Evolutionary conservation across 148 eudicot genomes (phyloP), one percentile per base, ranked within the genome.

Genomic region (Beta vulgaris): DNA sequence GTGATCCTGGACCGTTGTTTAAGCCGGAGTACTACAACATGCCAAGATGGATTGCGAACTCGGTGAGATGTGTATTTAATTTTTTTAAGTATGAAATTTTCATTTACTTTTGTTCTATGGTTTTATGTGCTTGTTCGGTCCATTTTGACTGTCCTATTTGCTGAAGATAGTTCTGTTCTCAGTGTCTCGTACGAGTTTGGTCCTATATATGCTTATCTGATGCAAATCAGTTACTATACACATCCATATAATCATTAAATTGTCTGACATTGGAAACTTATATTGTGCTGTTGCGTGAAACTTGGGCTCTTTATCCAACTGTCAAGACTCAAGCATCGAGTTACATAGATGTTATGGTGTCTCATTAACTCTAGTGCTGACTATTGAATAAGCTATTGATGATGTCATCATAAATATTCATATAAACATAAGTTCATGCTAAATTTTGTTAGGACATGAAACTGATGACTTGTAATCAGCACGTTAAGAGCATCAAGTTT

Each of bases 1-100:
- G 98, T 84, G 97, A 92, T 84, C 98, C 98, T 71, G 97, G 89
- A 43, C 88, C 86, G 23, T 58, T 92, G 76, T 95, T 85, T 78
- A 95, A 82, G 77, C 93, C 97, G 7, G 97, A 92, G 80, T 67
- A 75, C 64, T 89, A 79, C 70, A 70, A 83, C 59, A 65, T 95
- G 59, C 96, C 92, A 23, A 81, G 77, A 54, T 87, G 91, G 93
- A 16, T 88, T 80, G 86, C 95, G 71, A 75, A 76, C 73, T 90
- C 90, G 97, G 98, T 94, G 79, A 88, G 85, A 77, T 42, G 48
- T 34, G 40, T 72, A 18, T 44, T n/a, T n/a, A n/a, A n/a, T n/a
- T 73, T 68, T 15, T 23, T 13, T 21, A 26, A 11, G 3, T 16
- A 28, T 14, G 7, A n/a, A n/a, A n/a, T n/a, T 31, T 3, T n/a